Evolutionary conservation across 345 rosid species (phyloP).

Genomic region (Garcia nutans): DNA sequence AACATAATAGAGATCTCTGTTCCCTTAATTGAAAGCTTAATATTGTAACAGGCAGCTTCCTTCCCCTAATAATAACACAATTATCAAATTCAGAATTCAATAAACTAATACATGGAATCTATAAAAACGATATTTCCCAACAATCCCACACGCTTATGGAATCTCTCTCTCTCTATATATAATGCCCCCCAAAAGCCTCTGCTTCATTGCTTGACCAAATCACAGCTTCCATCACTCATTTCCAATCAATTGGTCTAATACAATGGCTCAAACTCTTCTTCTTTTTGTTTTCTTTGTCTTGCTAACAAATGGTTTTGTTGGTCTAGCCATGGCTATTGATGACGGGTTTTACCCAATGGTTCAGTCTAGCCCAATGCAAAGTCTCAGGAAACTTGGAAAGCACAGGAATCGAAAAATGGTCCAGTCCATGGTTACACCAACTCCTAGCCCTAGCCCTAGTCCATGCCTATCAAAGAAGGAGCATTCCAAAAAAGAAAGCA

Average conservation of each 20-base stretch:
- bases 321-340: slow-evolving; percentile 30
- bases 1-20: slow-evolving; percentile 42
- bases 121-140: slow-evolving; percentile 43
- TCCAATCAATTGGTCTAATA: not conserved
- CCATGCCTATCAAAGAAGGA: slow-evolving; percentile 5
- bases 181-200: not conserved
- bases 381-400: slow-evolving; percentile 48
- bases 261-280: slow-evolving; percentile 32
- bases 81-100: not conserved
- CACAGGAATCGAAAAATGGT: slow-evolving; percentile 9
- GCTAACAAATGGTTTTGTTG: slow-evolving; percentile 22
- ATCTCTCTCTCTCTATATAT: slow-evolving; percentile 20
- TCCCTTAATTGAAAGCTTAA: slow-evolving; percentile 26
- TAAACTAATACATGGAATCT: slow-evolving; percentile 21
- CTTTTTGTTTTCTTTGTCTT: slow-evolving; percentile 30
- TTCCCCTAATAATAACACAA: slow-evolving; percentile 2
- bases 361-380: slow-evolving; percentile 15
- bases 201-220: slow-evolving; percentile 1
- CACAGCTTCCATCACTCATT: slow-evolving; percentile 2
- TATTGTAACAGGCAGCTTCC: slow-evolving; percentile 22
- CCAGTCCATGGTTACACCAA: not conserved
- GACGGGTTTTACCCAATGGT: not conserved
- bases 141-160: slow-evolving; percentile 21
- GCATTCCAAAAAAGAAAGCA: not conserved
- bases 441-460: slow-evolving; percentile 25